Evolutionary conservation across 371 early-diverging fungal species (phyloP).

Genomic region (Capillidium rhysosporum): DNA sequence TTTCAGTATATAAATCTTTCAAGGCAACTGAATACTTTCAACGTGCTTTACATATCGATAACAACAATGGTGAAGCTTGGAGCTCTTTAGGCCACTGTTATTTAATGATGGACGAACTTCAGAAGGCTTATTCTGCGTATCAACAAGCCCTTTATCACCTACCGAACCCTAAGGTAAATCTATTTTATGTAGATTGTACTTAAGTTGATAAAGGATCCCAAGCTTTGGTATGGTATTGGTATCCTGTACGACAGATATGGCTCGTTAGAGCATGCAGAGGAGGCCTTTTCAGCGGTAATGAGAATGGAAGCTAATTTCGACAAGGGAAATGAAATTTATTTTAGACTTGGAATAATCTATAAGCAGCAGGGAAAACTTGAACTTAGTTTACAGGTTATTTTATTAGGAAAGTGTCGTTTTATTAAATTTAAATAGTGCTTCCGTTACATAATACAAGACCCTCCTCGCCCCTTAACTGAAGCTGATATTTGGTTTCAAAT

Average conservation of each 20-base stretch:
- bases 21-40: slow-evolving; percentile 78
- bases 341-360: slow-evolving; percentile 91
- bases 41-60: slow-evolving; percentile 56
- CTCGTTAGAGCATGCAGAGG: slow-evolving; percentile 90
- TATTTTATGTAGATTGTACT: background rate
- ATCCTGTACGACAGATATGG: slow-evolving; percentile 94
- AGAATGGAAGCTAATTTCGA: slow-evolving; percentile 77
- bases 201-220: slow-evolving; percentile 48
- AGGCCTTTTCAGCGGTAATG: slow-evolving; percentile 84
- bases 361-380: slow-evolving; percentile 85
- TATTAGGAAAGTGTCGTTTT: background rate
- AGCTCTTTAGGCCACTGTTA: slow-evolving; percentile 84
- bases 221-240: slow-evolving; percentile 97
- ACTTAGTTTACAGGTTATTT: slow-evolving; percentile 50
- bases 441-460: slow-evolving; percentile 68
- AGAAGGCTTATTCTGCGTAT: slow-evolving; percentile 81
- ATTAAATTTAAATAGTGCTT: slow-evolving; percentile 44
- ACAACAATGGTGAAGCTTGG: slow-evolving; percentile 77
- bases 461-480: slow-evolving; percentile 87
- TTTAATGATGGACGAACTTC: slow-evolving; percentile 81
- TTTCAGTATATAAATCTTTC: background rate
- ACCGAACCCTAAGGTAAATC: slow-evolving; percentile 57
- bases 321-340: slow-evolving; percentile 93
- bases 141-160: slow-evolving; percentile 82
- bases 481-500: slow-evolving; percentile 96